These are phyloP conservation scores for Cladosporium sp. DNA, from an alignment of 2,329 filamentous ascomycete species.

Conservation along the genomic window DNA sequence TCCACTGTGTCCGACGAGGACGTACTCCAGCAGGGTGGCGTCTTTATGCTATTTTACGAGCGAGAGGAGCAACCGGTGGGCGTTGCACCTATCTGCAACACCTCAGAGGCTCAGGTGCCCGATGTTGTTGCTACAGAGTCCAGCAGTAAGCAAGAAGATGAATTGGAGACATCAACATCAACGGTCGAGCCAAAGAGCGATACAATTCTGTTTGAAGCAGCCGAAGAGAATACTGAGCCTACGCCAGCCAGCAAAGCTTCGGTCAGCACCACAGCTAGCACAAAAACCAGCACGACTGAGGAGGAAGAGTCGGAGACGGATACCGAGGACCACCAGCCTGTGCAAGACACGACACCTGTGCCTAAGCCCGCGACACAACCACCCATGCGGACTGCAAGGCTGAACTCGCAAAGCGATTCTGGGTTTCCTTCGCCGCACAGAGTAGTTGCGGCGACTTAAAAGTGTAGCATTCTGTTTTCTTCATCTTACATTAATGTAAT, in stretches of 20 bases:
- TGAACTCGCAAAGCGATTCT: conserved; percentile 6
- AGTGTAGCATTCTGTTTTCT: background rate
- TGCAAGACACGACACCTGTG: background rate
- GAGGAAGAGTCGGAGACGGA: conserved; percentile 17
- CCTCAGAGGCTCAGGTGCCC: background rate
- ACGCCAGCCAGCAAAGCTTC: background rate
- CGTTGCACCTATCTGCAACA: background rate
- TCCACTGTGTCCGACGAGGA: conserved; percentile 69
- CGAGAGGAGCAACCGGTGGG: conserved; percentile 35
- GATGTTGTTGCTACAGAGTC: background rate
- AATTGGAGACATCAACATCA: background rate
- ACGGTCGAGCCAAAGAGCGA: background rate
- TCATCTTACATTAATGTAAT: conserved; percentile 4
- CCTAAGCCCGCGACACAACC: background rate
- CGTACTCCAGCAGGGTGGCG: conserved; percentile 74
- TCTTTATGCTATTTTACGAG: conserved; percentile 98
- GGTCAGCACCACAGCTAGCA: background rate
- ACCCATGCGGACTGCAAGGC: conserved; percentile 15
- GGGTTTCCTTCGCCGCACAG: conserved; percentile 11
- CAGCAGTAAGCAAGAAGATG: background rate
- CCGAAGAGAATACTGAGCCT: background rate
- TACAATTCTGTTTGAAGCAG: background rate
- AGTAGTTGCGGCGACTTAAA: conserved; percentile 10
- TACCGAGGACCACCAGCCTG: background rate
- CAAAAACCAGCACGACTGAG: conserved; percentile 10